Conservation (phyloP, 352 stramenopile species). For the Phytophthora pisi region DNA sequence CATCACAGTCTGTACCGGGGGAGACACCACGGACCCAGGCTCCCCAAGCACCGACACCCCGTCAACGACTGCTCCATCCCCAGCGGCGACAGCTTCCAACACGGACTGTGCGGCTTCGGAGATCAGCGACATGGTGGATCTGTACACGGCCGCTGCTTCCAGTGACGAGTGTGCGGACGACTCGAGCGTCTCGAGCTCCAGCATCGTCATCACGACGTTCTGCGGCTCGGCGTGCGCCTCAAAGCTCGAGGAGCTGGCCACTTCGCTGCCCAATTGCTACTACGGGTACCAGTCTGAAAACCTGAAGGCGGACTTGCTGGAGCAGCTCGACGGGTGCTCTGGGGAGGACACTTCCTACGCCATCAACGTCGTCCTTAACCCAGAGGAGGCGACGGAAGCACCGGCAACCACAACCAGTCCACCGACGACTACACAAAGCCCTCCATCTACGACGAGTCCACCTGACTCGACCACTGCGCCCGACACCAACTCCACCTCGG, state of each 20-base stretch:
- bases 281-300: slow-evolving; percentile 28
- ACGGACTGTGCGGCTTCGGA: slow-evolving; percentile 23
- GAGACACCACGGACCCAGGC: slow-evolving; percentile 1
- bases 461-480: slow-evolving; percentile 8
- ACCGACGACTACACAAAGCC: slow-evolving; percentile 1
- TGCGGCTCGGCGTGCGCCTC: slow-evolving; percentile 19
- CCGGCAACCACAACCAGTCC: slow-evolving; percentile 8
- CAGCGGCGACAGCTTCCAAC: slow-evolving; percentile 16
- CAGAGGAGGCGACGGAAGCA: slow-evolving; percentile 8
- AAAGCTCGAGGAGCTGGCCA: slow-evolving; percentile 23
- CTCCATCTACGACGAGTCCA: slow-evolving; percentile 12
- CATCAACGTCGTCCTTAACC: slow-evolving; percentile 13
- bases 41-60: slow-evolving; percentile 13
- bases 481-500: slow-evolving; percentile 17
- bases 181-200: slow-evolving; percentile 18
- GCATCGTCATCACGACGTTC: slow-evolving; percentile 16
- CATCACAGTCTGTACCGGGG: slow-evolving; percentile 18
- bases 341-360: slow-evolving; percentile 9
- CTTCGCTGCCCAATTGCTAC: slow-evolving; percentile 26
- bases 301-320: slow-evolving; percentile 18
- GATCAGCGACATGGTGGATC: slow-evolving; percentile 16
- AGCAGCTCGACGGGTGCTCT: slow-evolving; percentile 14
- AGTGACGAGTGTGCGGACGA: slow-evolving; percentile 22
- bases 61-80: slow-evolving; percentile 15
- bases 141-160: slow-evolving; percentile 20